Base-by-base conservation (phyloP, 139 green algal species). In the Volvox reticuliferus region DNA sequence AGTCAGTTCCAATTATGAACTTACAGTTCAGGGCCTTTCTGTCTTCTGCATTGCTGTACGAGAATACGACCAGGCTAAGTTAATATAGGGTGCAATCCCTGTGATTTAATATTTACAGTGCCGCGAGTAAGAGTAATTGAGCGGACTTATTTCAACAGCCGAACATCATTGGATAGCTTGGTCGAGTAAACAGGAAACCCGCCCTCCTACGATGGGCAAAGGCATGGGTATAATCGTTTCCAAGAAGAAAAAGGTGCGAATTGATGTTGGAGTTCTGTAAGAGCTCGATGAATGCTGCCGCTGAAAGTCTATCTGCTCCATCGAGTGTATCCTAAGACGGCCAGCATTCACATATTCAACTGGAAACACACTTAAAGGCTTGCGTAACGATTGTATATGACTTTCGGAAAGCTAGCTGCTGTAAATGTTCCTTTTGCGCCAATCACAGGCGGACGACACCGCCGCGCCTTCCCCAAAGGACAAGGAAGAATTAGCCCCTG, bases 231-330 rank as follows among this genome's bases (percentile, higher is more conserved):
- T 24, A 30, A 67, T 71, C 18, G 67, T 89, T 17, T 80, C 68
- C 1, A 89, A 30, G 26, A 89, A 82, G 69, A 89, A 89, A 71
- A 82, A 82, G 85, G 85, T 76, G 28, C 36, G 65, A 73, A 73
- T 30, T 73, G 65, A 24, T 30, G 21, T 24, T 28, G 65, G 65
- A 73, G 6, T 28, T 14, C 44, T 5, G 44, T 55, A 55, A 73
- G 12, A 73, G 24, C 16, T 73, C 65, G 65, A 24, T 73, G 65
- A 30, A 28, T 30, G 65, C 65, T 73, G 65, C 65, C 24, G 21
- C 24, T 73, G 65, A 73, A 73, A 73, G 44, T 55, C 44, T 55
- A 55, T 5, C 44, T 55, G 2, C 2, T 73, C 12, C 65, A 73
- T 73, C 65, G 65, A 24, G 24, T 30, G 6, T 16, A 12, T 26